phyloP scores from a whole-genome alignment of 2,329 filamentous ascomycete genomes.

The Diaporthe sp. region DNA sequence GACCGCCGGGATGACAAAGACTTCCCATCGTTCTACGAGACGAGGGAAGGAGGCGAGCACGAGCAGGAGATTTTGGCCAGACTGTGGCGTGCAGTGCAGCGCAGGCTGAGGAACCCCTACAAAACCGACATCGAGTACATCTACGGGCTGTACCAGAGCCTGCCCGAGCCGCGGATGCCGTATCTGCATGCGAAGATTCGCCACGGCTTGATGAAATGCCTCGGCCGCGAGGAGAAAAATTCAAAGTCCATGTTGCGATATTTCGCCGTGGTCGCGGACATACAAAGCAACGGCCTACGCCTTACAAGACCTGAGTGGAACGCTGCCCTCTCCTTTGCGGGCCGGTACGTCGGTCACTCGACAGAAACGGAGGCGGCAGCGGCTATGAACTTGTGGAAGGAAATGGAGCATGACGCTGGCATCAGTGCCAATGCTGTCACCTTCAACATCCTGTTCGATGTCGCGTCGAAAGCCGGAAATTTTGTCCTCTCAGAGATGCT shows the following conservation, averaged over 20 bases:
- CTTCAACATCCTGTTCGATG: conserved; percentile 93
- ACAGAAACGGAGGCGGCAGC: conserved; percentile 73
- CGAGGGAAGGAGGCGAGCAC: conserved; percentile 52
- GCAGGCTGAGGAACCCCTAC: conserved; percentile 58
- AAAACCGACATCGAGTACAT: conserved; percentile 58
- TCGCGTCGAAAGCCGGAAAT: conserved; percentile 87
- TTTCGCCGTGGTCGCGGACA: conserved; percentile 86
- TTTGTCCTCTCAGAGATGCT: conserved; percentile 88
- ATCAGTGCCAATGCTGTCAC: conserved; percentile 81
- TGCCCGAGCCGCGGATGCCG: conserved; percentile 67
- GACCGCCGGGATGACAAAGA: conserved; percentile 63
- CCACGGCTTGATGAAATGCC: conserved; percentile 74
- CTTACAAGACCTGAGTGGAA: conserved; percentile 84
- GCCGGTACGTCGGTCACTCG: conserved; percentile 74
- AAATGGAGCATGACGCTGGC: conserved; percentile 85
- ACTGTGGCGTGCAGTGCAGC: conserved; percentile 57
- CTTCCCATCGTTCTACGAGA: conserved; percentile 60
- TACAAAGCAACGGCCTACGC: conserved; percentile 79
- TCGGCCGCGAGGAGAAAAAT: conserved; percentile 74
- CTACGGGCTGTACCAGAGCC: conserved; percentile 62
- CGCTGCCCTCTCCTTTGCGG: conserved; percentile 83
- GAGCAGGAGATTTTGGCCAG: conserved; percentile 53
- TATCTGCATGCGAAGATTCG: conserved; percentile 67
- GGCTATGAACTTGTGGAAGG: conserved; percentile 84
- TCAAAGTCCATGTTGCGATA: conserved; percentile 81